These are phyloP conservation scores for Raffaelea arxii DNA, from an alignment of 2,329 filamentous ascomycete genomes.

Conservation along the genomic window DNA sequence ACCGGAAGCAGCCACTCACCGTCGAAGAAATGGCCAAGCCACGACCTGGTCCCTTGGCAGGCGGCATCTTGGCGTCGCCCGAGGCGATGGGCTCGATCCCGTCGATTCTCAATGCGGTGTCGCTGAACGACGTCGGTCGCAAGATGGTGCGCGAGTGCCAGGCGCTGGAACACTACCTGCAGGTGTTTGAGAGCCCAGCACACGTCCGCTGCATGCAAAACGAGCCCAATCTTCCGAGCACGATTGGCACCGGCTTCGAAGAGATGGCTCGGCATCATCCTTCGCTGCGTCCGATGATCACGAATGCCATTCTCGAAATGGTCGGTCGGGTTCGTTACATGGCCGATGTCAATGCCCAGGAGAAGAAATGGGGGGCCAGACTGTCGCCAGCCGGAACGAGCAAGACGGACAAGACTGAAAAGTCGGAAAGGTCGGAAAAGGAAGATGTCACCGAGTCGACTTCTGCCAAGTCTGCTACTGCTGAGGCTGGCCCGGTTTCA, in stretches of 20 bases:
- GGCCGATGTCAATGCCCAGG: conserved; percentile 58
- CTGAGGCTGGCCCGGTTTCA: too few species aligned
- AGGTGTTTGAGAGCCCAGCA: conserved; percentile 88
- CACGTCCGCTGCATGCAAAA: conserved; percentile 76
- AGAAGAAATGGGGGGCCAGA: conserved; percentile 67
- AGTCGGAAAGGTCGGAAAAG: not conserved
- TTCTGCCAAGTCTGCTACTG: too few species aligned
- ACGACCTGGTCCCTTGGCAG: conserved; percentile 40
- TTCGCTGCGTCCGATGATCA: conserved; percentile 65
- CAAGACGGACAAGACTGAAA: not conserved
- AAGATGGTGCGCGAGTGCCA: conserved; percentile 75
- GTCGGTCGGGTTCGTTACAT: conserved; percentile 70
- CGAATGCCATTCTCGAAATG: conserved; percentile 83
- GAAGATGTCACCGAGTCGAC: not conserved
- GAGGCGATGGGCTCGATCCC: conserved; percentile 86
- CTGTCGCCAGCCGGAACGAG: conserved; percentile 52
- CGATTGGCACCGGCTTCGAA: conserved; percentile 79
- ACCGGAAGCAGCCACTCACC: conserved; percentile 43
- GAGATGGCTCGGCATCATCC: conserved; percentile 93
- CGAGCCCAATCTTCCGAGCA: conserved; percentile 59
- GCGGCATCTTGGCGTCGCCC: conserved; percentile 72
- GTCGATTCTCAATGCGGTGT: conserved; percentile 85
- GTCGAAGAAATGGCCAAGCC: conserved; percentile 36
- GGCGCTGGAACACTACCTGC: conserved; percentile 78
- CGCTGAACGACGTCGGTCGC: conserved; percentile 78